Evolutionary conservation across 140 eudicot species (phyloP).

Genomic region (Flaveria floridana): DNA sequence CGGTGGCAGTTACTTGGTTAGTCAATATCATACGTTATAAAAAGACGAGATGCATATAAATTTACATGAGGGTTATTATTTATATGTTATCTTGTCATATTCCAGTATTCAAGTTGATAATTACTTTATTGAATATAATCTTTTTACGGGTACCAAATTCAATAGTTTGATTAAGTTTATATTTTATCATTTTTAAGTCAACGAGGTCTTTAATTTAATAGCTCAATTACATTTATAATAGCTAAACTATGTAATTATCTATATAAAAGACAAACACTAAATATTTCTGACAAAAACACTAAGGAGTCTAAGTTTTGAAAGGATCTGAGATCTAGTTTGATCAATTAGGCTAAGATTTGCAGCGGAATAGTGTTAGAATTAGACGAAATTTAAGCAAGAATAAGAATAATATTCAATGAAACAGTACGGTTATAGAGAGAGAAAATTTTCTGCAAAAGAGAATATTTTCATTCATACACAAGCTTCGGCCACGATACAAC

Average conservation of each 20-base stretch:
- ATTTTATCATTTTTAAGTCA: no score
- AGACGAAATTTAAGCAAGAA: no score
- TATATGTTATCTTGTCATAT: not conserved
- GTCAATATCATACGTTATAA: slow-evolving; percentile 7
- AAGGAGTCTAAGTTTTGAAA: not conserved
- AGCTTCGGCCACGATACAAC: no score
- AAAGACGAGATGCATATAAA: not conserved
- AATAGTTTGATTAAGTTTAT: not conserved
- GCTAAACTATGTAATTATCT: not conserved
- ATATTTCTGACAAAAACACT: not conserved
- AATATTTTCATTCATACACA: no score
- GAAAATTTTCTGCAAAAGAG: no score
- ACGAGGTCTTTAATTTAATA: no score
- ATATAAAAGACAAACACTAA: not conserved
- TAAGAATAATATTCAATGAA: no score
- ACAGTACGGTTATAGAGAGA: no score
- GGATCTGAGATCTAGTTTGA: no score
- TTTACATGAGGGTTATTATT: not conserved
- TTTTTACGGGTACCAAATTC: not conserved
- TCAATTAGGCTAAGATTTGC: no score
- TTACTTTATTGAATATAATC: slow-evolving; percentile 1
- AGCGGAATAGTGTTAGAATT: no score
- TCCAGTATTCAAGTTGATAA: not conserved
- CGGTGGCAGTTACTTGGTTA: not conserved
- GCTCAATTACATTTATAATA: not conserved